phyloP scores from a whole-genome alignment of 2,329 filamentous ascomycete species.

The Pseudogymnoascus sp. region DNA sequence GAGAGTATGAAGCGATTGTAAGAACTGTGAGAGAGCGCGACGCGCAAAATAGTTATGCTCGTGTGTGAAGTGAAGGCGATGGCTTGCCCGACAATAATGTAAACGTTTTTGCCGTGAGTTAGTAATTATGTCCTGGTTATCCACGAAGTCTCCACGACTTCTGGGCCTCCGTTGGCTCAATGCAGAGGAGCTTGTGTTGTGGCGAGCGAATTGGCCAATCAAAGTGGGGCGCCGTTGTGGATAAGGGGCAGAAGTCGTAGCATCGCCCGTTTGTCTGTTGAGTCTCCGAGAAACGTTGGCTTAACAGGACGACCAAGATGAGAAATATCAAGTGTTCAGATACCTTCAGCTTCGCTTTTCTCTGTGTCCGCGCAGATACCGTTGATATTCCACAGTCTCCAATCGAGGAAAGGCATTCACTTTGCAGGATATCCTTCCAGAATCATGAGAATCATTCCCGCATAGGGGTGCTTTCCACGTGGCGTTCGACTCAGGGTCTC shows the following conservation, averaged over 20 bases:
- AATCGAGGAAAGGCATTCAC: neutral
- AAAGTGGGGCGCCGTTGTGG: conserved; percentile 1
- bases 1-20: conserved; percentile 1
- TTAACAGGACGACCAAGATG: neutral
- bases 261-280: neutral
- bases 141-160: conserved; percentile 1
- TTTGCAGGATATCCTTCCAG: neutral
- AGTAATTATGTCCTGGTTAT: conserved; percentile 9
- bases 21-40: neutral
- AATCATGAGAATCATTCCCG: neutral
- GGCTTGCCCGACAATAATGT: conserved; percentile 5
- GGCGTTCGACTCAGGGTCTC: conserved; percentile 4
- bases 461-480: conserved; percentile 5
- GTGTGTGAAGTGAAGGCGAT: neutral
- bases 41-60: conserved; percentile 3
- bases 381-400: neutral
- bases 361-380: neutral
- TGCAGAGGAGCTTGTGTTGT: conserved; percentile 2
- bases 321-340: neutral
- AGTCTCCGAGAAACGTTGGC: neutral
- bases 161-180: neutral
- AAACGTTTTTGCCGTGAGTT: neutral
- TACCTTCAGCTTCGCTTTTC: neutral
- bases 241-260: neutral
- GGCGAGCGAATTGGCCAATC: conserved; percentile 7